A percentile compares a stretch with the other conserved stretches of the same genome.
These are phyloP conservation scores for Spirogloea muscicola DNA, from an alignment of 139 green algal genomes.

Conservation along the genomic window DNA sequence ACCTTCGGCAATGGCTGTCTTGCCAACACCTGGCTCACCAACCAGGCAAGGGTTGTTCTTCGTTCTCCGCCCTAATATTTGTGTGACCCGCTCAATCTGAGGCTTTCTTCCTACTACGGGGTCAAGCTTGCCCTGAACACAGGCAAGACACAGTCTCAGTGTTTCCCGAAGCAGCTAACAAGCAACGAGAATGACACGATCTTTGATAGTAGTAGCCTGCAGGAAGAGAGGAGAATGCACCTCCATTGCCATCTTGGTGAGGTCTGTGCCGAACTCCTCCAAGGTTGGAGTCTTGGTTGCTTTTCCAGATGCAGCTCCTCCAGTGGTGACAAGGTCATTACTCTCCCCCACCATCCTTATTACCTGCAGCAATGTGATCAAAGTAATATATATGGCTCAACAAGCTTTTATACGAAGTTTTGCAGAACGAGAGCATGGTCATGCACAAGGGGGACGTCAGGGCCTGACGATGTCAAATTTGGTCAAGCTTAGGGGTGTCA, in stretches of 20 bases:
- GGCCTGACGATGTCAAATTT: too few species aligned
- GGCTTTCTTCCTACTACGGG: conserved; percentile 89
- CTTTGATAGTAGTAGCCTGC: neutral
- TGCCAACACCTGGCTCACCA: conserved; percentile 96
- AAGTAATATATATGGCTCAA: too few species aligned
- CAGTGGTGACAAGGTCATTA: conserved; percentile 82
- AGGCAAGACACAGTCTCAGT: conserved; percentile 18
- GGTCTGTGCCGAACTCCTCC: conserved; percentile 98
- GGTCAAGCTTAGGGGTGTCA: too few species aligned
- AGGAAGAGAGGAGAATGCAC: conserved; percentile 5
- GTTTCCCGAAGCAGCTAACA: neutral
- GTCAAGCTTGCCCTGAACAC: conserved; percentile 90
- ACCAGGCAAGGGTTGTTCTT: conserved; percentile 99
- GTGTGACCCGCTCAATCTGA: conserved; percentile 98
- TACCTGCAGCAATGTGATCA: conserved; percentile 65
- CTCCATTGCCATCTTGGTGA: conserved; percentile 80
- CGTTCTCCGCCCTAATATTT: conserved; percentile 95
- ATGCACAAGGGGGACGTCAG: too few species aligned
- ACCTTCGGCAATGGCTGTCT: conserved; percentile 97
- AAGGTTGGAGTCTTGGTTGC: conserved; percentile 97
- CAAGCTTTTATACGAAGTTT: too few species aligned
- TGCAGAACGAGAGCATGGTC: too few species aligned
- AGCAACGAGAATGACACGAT: conserved; percentile 1
- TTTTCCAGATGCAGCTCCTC: conserved; percentile 69
- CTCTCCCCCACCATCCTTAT: conserved; percentile 99